Base-by-base conservation (phyloP, 192 early-diverging fungal species). In the Coemansia aciculifera region DNA sequence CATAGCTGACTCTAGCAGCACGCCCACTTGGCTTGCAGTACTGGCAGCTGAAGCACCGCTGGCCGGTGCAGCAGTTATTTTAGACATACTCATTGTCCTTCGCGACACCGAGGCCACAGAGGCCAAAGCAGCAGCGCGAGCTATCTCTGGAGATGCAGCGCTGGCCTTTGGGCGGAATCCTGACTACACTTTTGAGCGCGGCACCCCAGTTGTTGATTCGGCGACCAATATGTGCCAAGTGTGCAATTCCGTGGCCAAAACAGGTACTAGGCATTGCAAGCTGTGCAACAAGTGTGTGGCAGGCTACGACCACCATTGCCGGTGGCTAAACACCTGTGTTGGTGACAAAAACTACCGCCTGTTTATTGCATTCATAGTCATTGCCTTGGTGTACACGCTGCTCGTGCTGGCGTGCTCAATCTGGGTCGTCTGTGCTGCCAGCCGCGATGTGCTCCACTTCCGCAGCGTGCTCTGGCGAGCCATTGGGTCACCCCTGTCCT, bases 271-370 rank as follows among this genome's bases (percentile, higher is more conserved):
- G 29, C 80, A 83, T 52, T 83, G 80, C 66, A 83, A 83, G 59
- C 66, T 73, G 49, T 83, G 80, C 72, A 83, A 83, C 69, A 77
- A 74, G 48, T 83, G 80, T 29, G 67, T 83, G n/a, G 68, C 63
- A n/a, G 80, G 80, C 31, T 83, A 77, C 54, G 75, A 77, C 67
- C 80, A 83, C 67, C 80, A 83, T 40, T 83, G 80, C 39, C 72
- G 76, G 54, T 83, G 71, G 68, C 69, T 83, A 27, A 78, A 78
- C 64, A 75, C 75, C 3, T 83, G 81, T 46, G 68, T 83, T 27
- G 81, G 75, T 11, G 51, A 46, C n/a, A 48, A 57, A 13, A 83
- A 83, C 70, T 83, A 83, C 44, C 38, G 63, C 6, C 5, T 62
- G 37, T 84, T 84, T 39, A 46, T 64, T 34, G 66, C 46, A 3